phyloP scores from a whole-genome alignment of 1,284 basidiomycete species.

The Gomphus bonarii region DNA sequence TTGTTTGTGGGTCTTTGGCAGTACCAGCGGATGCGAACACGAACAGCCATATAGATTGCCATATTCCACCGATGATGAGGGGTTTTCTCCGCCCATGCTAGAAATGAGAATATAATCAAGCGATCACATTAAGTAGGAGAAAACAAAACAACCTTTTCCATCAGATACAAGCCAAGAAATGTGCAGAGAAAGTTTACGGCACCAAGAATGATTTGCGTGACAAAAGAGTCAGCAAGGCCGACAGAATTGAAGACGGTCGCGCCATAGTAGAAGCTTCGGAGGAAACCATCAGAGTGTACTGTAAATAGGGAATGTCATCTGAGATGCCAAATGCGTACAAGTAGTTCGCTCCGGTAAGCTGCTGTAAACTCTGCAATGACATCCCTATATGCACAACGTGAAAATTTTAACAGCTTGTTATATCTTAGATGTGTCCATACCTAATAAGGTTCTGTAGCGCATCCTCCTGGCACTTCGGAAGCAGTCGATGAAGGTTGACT shows the following conservation, averaged over 20 bases:
- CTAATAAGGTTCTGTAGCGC: conserved; percentile 53
- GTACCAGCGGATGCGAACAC: conserved; percentile 71
- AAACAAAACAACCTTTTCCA: conserved; percentile 40
- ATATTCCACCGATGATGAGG: conserved; percentile 58
- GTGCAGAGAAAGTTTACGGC: conserved; percentile 63
- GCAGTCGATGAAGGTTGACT: conserved; percentile 46
- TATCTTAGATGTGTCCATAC: conserved; percentile 15
- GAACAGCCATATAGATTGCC: conserved; percentile 71
- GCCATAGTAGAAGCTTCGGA: conserved; percentile 57
- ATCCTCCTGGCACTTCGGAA: conserved; percentile 44
- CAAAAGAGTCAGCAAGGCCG: conserved; percentile 55
- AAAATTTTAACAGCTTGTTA: no score
- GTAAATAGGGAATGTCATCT: no score
- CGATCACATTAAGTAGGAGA: not conserved
- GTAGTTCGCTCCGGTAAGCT: conserved; percentile 56
- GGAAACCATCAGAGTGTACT: conserved; percentile 15
- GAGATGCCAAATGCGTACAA: conserved; percentile 17
- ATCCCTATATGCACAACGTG: conserved; percentile 30
- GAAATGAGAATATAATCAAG: not conserved
- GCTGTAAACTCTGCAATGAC: conserved; percentile 62
- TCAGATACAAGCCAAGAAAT: conserved; percentile 58
- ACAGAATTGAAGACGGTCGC: conserved; percentile 62
- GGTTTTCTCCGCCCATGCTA: conserved; percentile 53
- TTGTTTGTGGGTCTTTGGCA: conserved; percentile 40
- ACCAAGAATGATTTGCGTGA: conserved; percentile 66